Evolutionary conservation across 495 filamentous ascomycete species (phyloP).

Genomic region (Penicillium cinerascens): DNA sequence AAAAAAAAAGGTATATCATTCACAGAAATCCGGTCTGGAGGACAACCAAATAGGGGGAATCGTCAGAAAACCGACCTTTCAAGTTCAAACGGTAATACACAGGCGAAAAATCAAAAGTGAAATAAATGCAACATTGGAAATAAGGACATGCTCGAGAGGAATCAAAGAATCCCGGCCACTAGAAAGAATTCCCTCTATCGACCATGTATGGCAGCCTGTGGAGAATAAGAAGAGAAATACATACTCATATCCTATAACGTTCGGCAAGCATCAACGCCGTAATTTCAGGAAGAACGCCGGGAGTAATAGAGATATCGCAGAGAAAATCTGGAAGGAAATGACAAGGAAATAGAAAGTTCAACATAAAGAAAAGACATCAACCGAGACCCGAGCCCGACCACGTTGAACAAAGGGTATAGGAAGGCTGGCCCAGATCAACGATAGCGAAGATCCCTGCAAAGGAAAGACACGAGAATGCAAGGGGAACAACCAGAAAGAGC

Average conservation of each 20-base stretch:
- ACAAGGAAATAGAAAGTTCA: conserved; percentile 6
- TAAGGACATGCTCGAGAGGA: conserved; percentile 3
- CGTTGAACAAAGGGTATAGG: conserved; percentile 47
- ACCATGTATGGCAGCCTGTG: conserved; percentile 21
- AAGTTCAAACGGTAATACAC: conserved; percentile 13
- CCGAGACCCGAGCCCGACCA: conserved; percentile 19
- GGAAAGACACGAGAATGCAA: conserved; percentile 28
- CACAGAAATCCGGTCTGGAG: not conserved
- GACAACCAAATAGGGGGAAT: conserved; percentile 3
- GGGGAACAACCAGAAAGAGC: conserved; percentile 14
- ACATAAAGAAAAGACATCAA: conserved; percentile 12
- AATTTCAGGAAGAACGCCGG: conserved; percentile 9
- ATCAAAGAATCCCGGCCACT: not conserved
- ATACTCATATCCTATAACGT: conserved; percentile 25
- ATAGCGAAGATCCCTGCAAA: conserved; percentile 27
- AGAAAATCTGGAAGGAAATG: not conserved
- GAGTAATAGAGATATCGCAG: conserved; percentile 18
- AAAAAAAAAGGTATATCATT: conserved; percentile 2
- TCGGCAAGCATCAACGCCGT: conserved; percentile 13
- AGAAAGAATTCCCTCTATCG: conserved; percentile 15
- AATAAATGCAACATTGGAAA: conserved; percentile 3
- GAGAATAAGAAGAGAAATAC: conserved; percentile 16
- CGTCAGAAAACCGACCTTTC: not conserved
- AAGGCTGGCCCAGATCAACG: conserved; percentile 43
- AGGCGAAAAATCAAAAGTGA: conserved; percentile 8